phyloP scores from a whole-genome alignment of 23 red algal genomes.

The Pyropia yezoensis region DNA sequence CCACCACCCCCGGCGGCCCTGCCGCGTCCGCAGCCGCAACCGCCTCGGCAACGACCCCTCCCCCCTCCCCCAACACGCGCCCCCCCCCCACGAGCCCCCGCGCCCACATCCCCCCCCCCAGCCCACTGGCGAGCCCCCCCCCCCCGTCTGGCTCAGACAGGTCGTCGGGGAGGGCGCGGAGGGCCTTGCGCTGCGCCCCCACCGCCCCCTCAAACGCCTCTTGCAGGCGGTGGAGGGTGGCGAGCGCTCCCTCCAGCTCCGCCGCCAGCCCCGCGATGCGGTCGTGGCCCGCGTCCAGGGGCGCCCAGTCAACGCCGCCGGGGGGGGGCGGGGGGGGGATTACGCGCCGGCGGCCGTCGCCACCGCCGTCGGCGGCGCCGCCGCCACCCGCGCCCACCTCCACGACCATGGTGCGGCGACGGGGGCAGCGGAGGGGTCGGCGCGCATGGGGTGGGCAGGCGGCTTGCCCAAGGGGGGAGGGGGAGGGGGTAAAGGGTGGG shows the following conservation, averaged over 20 bases:
- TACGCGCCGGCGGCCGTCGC: too few relatives aligned
- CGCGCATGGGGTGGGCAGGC: too few relatives aligned
- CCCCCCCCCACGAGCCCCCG: background rate
- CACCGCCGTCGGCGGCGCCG: too few relatives aligned
- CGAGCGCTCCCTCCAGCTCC: conserved; percentile 16
- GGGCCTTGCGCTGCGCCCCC: conserved; percentile 27
- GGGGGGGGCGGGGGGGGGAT: too few relatives aligned
- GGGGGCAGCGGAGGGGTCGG: too few relatives aligned
- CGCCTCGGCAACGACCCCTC: background rate
- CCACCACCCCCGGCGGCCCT: background rate
- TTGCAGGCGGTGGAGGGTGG: conserved; percentile 36
- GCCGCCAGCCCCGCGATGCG: conserved; percentile 22
- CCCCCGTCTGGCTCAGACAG: background rate
- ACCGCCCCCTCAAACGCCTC: conserved; percentile 52
- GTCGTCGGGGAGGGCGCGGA: conserved; percentile 1
- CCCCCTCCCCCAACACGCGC: conserved; percentile 8
- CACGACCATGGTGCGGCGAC: too few relatives aligned
- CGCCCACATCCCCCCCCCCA: background rate
- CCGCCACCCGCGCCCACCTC: too few relatives aligned
- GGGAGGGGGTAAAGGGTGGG: too few relatives aligned
- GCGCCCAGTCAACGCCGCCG: too few relatives aligned
- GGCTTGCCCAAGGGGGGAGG: too few relatives aligned
- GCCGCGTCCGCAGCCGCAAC: background rate
- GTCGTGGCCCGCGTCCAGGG: conserved; percentile 7
- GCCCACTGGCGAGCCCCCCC: conserved; percentile 1